Evolutionary conservation across 2,329 filamentous ascomycete species (phyloP), one percentile per base, ranked within the genome.

Genomic region (Aspergillus awamori): DNA sequence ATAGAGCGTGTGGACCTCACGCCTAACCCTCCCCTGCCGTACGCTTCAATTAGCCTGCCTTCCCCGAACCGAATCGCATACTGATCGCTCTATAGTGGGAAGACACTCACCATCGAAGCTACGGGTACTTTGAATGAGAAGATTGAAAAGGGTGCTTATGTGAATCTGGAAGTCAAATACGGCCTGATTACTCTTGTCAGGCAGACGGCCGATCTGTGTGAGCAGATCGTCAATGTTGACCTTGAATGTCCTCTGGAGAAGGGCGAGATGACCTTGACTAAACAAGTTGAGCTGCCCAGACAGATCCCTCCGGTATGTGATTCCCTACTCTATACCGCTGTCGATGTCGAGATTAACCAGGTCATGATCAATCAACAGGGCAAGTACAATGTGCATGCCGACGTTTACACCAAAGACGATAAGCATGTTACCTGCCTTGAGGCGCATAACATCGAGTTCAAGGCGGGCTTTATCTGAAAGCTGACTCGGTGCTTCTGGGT

Each of bases 11-110:
- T 98, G 59, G 88, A 97, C 71, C 79, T 99, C 60, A 74, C 78
- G 38, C 95, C 95, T 13, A 98, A 97, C 78, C 95, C 94, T 62
- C 95, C 95, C 38, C 74, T 86, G 74, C 83, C 93, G 94, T 98
- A 87, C 72, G 90, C 85, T 30, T 56, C 65, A 24, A 38, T 39
- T 33, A 5, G 17, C 6, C 26, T 22, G 30, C 30, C 36, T 57
- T 57, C 22, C 48, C 20, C 24, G 51, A 5, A 26, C 36, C 10
- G 13, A 38, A 55, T 30, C 41, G 53, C 20, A 45, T 52, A 51
- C 47, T 51, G 17, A 53, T 68, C 72, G 53, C 67, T 49, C 10
- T 59, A 17, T 68, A 98, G 95, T 74, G 95, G 94, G 70, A 68
- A 87, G 70, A 86, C 85, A 20, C 88, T 99, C 57, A 82, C 84